Conservation (phyloP, 169 alveolate genomes). For the Theileria luwenshuni region DNA sequence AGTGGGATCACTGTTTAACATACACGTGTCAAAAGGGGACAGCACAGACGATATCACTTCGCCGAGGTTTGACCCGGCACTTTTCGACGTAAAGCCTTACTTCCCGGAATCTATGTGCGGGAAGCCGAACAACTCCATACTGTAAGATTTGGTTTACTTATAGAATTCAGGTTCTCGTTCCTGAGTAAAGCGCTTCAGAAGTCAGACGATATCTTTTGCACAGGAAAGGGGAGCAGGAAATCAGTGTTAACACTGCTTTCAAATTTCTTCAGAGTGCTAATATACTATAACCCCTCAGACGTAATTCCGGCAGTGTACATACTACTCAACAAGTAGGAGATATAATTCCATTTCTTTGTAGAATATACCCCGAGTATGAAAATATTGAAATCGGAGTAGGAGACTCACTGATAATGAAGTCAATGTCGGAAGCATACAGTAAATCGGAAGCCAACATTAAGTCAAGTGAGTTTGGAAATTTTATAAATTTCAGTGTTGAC, state of each 20-base stretch:
- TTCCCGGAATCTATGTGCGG: slow-evolving; percentile 54
- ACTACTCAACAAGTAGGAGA: slow-evolving; percentile 73
- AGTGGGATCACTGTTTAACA: slow-evolving; percentile 76
- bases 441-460: slow-evolving; percentile 88
- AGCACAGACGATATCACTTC: slow-evolving; percentile 71
- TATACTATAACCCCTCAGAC: slow-evolving; percentile 82
- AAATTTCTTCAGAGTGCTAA: slow-evolving; percentile 77
- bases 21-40: slow-evolving; percentile 59
- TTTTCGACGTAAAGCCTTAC: slow-evolving; percentile 68
- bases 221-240: slow-evolving; percentile 87
- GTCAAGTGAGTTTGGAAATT: slow-evolving; percentile 64
- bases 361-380: slow-evolving; percentile 94
- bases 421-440: slow-evolving; percentile 93
- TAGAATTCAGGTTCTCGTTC: slow-evolving; percentile 59
- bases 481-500: slow-evolving; percentile 28
- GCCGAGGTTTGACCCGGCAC: slow-evolving; percentile 77
- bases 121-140: slow-evolving; percentile 22
- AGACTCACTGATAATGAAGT: slow-evolving; percentile 89
- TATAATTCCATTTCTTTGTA: neutral
- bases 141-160: slow-evolving; percentile 14
- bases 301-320: slow-evolving; percentile 81
- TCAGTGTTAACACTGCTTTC: slow-evolving; percentile 79
- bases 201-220: slow-evolving; percentile 83
- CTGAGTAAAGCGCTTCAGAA: slow-evolving; percentile 76
- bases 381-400: slow-evolving; percentile 97